Base-by-base conservation (phyloP, 768 basidiomycete species). In the Aureoboletus auriporus region DNA sequence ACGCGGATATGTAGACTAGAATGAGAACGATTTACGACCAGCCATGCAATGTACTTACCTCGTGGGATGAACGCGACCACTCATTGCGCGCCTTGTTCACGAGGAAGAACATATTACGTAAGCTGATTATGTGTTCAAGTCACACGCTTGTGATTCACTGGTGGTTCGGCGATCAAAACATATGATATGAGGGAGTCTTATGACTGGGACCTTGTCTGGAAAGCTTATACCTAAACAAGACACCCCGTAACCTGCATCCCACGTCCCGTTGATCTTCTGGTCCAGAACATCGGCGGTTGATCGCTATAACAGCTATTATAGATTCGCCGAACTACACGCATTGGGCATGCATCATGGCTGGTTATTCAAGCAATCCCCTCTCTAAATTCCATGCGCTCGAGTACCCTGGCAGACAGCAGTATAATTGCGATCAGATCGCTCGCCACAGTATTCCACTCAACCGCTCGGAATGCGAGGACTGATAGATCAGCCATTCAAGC, bases 391-490 rank as follows among this genome's bases (percentile, higher is more conserved):
- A 37, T 37, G 31, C 46, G 33, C 41, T 36, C 39, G 28, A 41
- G 9, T 10, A 37, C 16, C 34, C 46, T 51, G 28, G 31, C n/a
- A 43, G 33, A 64, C 49, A 44, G 47, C 50, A 46, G 39, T 28
- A 9, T 13, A 31, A 54, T 42, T n/a, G 52, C 61, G 61, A 62
- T 62, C 62, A 41, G 53, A 62, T 64, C 62, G 59, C 56, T 53
- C 14, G 41, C 46, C 38, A 14, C 28, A 16, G 23, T 45, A 50
- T 39, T 31, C 28, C 35, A 31, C 41, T 50, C 49, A 31, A 53
- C 51, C 41, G 55, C 55, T 48, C 44, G 52, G 55, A 54, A 44
- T 49, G 50, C 47, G 52, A 55, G 51, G 49, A 48, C 35, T 51
- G 56, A 61, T 52, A 35, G 42, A 60, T 45, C 33, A 29, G 48